Conservation (phyloP, 2,329 filamentous ascomycete species). For the Chrysoporthe cubensis region DNA sequence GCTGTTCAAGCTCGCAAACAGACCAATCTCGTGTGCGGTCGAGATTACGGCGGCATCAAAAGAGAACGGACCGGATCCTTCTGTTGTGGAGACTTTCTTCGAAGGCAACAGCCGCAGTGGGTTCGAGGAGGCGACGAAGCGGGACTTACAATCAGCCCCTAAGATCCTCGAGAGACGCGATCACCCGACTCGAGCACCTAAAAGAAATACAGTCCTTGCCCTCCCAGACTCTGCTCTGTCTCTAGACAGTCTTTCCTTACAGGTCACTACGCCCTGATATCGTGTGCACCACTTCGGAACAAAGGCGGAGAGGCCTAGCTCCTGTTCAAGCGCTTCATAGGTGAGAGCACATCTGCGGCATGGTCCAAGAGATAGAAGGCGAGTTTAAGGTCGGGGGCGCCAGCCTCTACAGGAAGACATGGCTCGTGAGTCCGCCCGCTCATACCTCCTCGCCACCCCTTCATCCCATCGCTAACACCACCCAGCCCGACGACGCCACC, state of each 20-base stretch:
- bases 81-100: not conserved
- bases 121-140: not conserved
- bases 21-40: slow-evolving; percentile 5
- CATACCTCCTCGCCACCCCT: not conserved
- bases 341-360: slow-evolving; percentile 31
- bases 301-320: not conserved
- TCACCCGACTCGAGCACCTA: not conserved
- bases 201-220: not conserved
- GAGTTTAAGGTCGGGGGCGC: slow-evolving; percentile 50
- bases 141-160: not conserved
- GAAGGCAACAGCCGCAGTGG: not conserved
- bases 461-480: slow-evolving; percentile 20
- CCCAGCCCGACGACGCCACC: slow-evolving; percentile 54
- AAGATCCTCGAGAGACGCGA: not conserved
- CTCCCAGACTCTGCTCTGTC: not conserved
- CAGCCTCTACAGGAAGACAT: slow-evolving; percentile 61
- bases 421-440: slow-evolving; percentile 52
- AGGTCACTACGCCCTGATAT: not conserved
- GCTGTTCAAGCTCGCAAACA: not conserved
- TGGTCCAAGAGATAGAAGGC: slow-evolving; percentile 53
- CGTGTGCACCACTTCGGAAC: not conserved
- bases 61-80: slow-evolving; percentile 1
- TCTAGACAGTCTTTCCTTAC: not conserved
- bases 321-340: not conserved
- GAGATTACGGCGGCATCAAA: not conserved